Conservation (phyloP, 129 eudicot genomes). For the Scalesia atractyloides region DNA sequence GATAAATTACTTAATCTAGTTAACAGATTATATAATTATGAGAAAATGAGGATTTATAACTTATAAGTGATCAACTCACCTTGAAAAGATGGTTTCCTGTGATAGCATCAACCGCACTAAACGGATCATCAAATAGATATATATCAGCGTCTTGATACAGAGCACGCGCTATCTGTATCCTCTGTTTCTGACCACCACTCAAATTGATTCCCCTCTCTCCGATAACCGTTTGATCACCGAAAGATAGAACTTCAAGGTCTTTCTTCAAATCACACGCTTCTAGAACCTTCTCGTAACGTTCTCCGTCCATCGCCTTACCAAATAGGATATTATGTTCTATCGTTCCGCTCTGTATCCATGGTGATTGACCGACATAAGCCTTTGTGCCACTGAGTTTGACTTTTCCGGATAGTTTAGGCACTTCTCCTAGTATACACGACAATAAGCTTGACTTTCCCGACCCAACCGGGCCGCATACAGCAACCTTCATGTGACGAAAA, state of each 20-base stretch:
- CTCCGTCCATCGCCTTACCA: constrained; percentile 69
- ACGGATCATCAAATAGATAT: too few relatives aligned
- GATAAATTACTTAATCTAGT: too few relatives aligned
- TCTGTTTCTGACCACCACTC: too few relatives aligned
- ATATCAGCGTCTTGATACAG: too few relatives aligned
- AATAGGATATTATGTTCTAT: constrained; percentile 79
- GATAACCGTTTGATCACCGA: too few relatives aligned
- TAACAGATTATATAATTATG: too few relatives aligned
- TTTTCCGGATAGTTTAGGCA: constrained; percentile 70
- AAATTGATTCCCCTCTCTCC: too few relatives aligned
- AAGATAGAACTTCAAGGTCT: constrained; percentile 46
- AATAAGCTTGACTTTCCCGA: constrained; percentile 40
- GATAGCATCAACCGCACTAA: too few relatives aligned
- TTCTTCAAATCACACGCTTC: constrained; percentile 82
- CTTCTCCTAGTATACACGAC: constrained; percentile 78
- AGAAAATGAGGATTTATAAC: too few relatives aligned
- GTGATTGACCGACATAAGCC: constrained; percentile 87
- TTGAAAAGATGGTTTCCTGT: too few relatives aligned
- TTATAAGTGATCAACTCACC: too few relatives aligned
- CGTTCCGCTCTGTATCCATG: constrained; percentile 98
- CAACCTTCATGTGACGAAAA: constrained; percentile 68
- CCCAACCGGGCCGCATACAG: constrained; percentile 90
- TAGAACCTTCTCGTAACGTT: constrained; percentile 58
- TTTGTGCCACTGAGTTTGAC: constrained; percentile 58
- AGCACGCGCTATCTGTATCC: too few relatives aligned